Conservation (phyloP, 2,329 filamentous ascomycete species). For the Phoma herbarum region DNA sequence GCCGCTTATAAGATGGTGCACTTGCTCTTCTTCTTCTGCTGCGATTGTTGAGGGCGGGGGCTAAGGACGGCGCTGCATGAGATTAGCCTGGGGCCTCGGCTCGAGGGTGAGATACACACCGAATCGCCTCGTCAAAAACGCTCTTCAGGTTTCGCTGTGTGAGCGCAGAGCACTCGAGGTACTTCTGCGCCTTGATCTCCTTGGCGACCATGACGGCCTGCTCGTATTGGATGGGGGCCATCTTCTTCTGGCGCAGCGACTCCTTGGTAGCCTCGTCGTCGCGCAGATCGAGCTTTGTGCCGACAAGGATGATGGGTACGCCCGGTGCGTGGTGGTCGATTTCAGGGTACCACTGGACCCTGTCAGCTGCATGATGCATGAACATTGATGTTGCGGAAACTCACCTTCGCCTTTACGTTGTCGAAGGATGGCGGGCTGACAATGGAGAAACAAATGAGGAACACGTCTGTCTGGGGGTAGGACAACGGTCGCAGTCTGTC, state of each 20-base stretch:
- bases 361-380: slow-evolving; percentile 23
- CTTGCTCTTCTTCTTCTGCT: slow-evolving; percentile 40
- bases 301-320: slow-evolving; percentile 95
- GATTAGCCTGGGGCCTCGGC: slow-evolving; percentile 26
- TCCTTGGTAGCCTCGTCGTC: slow-evolving; percentile 86
- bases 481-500: slow-evolving; percentile 93
- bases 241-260: slow-evolving; percentile 86
- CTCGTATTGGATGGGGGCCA: slow-evolving; percentile 96
- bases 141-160: slow-evolving; percentile 98
- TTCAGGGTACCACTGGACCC: slow-evolving; percentile 87
- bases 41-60: slow-evolving; percentile 46
- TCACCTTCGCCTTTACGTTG: slow-evolving; percentile 98
- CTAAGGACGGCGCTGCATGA: slow-evolving; percentile 51
- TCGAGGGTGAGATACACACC: slow-evolving; percentile 66
- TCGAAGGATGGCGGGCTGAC: slow-evolving; percentile 98
- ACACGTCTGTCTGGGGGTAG: slow-evolving; percentile 98
- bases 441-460: slow-evolving; percentile 98
- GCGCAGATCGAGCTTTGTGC: slow-evolving; percentile 94
- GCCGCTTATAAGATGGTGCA: slow-evolving; percentile 41
- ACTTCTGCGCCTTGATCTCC: slow-evolving; percentile 96
- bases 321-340: slow-evolving; percentile 96
- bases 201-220: slow-evolving; percentile 88
- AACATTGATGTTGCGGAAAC: slow-evolving; percentile 28
- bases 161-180: slow-evolving; percentile 95
- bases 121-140: slow-evolving; percentile 97